A percentile compares a stretch with the other conserved stretches of the same genome.
These are phyloP conservation scores for Triangularia verruculosa DNA, from an alignment of 2,329 filamentous ascomycete species.

Conservation along the genomic window DNA sequence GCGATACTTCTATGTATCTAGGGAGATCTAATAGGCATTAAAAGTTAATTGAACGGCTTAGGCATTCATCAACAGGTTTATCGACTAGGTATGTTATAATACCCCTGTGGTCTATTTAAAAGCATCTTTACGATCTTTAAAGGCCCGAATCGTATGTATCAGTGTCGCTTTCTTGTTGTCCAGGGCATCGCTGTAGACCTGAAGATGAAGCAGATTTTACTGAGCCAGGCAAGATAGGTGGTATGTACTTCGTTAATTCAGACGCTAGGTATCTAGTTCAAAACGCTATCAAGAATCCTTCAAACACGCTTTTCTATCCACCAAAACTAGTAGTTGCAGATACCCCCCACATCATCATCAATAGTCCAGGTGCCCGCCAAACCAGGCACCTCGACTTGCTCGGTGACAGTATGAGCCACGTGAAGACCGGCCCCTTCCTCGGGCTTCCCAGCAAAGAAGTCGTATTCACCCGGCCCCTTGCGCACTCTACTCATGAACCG, in stretches of 20 bases:
- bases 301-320: not conserved
- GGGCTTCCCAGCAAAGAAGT: constrained; percentile 57
- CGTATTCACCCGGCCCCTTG: constrained; percentile 48
- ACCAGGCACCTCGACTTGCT: constrained; percentile 57
- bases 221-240: no score
- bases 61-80: no score
- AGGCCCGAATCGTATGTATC: no score
- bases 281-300: not conserved
- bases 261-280: not conserved
- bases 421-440: constrained; percentile 40
- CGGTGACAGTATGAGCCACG: constrained; percentile 33
- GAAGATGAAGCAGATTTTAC: no score
- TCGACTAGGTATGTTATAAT: no score
- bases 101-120: no score
- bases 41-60: no score
- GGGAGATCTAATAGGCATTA: no score
- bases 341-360: constrained; percentile 71
- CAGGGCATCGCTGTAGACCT: no score
- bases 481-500: constrained; percentile 55
- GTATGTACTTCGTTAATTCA: not conserved
- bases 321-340: constrained; percentile 50
- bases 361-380: constrained; percentile 86
- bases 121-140: no score
- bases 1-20: no score
- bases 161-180: no score